Conservation (phyloP, 768 basidiomycete species). For the Amanita rimosa region DNA sequence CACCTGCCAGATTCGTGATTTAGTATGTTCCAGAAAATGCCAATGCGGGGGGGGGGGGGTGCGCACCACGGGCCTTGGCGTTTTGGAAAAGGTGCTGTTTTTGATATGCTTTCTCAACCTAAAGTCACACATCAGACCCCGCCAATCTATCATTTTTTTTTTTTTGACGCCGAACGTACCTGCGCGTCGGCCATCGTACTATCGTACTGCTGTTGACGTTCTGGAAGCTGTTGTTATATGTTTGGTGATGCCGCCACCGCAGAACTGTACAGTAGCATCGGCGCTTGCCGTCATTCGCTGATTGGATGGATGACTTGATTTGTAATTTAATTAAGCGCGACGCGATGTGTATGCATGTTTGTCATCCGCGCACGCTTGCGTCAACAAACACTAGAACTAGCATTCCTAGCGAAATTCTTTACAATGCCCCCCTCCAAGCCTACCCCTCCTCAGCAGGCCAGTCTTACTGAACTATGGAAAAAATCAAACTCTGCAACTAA, state of each 20-base stretch:
- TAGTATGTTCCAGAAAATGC: slow-evolving; percentile 1
- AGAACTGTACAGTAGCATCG: slow-evolving; percentile 32
- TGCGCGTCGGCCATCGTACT: slow-evolving; percentile 55
- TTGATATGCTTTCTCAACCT: slow-evolving; percentile 97
- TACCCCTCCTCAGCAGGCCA: slow-evolving; percentile 69
- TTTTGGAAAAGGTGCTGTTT: slow-evolving; percentile 99
- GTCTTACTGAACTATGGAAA: slow-evolving; percentile 64
- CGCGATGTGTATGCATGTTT: slow-evolving; percentile 39
- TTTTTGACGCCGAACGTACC: slow-evolving; percentile 26
- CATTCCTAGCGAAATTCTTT: slow-evolving; percentile 56
- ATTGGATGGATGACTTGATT: slow-evolving; percentile 1
- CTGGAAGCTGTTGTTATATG: slow-evolving; percentile 27
- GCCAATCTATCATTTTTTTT: not conserved
- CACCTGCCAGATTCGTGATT: slow-evolving; percentile 31
- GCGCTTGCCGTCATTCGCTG: slow-evolving; percentile 17
- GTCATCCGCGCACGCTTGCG: slow-evolving; percentile 28
- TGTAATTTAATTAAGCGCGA: slow-evolving; percentile 15
- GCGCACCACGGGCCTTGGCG: slow-evolving; percentile 78
- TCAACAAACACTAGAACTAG: slow-evolving; percentile 42
- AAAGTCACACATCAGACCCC: slow-evolving; percentile 8
- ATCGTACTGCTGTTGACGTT: slow-evolving; percentile 31
- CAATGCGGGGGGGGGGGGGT: slow-evolving; percentile 30
- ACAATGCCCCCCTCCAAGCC: slow-evolving; percentile 64
- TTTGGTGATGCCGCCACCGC: slow-evolving; percentile 26
- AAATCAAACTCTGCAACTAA: slow-evolving; percentile 13